These are phyloP conservation scores for Nannochloropsis granulata DNA, from an alignment of 108 stramenopile genomes.

Conservation along the genomic window DNA sequence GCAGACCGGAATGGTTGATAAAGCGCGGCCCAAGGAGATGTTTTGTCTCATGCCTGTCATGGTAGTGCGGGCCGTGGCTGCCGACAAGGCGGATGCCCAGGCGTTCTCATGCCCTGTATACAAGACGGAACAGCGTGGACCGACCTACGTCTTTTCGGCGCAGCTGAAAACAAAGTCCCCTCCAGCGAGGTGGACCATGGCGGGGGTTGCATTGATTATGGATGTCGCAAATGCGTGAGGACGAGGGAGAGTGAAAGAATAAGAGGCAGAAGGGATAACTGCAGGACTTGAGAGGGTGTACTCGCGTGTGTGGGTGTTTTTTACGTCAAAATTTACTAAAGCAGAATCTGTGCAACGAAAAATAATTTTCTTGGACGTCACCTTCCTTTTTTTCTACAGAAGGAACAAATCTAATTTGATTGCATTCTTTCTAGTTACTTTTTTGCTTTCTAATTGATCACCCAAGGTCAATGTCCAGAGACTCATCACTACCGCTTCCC, in stretches of 20 bases:
- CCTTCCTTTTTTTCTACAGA: no score
- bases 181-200: conserved; percentile 55
- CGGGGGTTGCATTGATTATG: conserved; percentile 58
- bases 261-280: neutral
- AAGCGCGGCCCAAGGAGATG: conserved; percentile 65
- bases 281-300: no score
- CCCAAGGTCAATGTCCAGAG: neutral
- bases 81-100: conserved; percentile 57
- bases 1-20: conserved; percentile 42
- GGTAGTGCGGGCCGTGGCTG: conserved; percentile 57
- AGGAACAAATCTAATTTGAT: neutral
- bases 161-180: conserved; percentile 65
- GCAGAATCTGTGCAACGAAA: no score
- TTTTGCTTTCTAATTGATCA: neutral
- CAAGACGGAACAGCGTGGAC: conserved; percentile 61
- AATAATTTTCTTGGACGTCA: no score
- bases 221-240: conserved; percentile 36
- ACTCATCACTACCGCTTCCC: neutral
- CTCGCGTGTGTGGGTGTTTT: no score
- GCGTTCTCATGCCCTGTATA: conserved; percentile 63
- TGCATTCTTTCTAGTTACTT: neutral
- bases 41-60: conserved; percentile 65
- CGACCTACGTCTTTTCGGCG: conserved; percentile 60
- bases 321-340: no score
- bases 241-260: neutral